Percentiles rank a stretch among this genome's conserved stretches.
Conservation (phyloP, 176 grass and related monocot genomes). For the Cenchrus americanus region DNA sequence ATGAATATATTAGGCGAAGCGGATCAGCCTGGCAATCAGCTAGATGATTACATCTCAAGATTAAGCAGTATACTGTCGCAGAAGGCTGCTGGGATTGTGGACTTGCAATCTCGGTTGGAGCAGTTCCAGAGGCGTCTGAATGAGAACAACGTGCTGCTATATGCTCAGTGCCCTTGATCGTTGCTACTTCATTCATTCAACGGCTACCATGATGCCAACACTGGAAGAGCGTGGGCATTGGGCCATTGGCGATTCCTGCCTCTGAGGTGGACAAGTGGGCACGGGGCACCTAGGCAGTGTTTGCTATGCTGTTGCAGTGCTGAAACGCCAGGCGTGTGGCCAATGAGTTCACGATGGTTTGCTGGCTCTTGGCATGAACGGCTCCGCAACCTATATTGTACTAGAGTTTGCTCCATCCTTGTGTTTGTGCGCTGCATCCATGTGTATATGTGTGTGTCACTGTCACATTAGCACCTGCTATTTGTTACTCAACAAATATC, state of each 20-base stretch:
- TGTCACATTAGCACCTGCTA: neutral
- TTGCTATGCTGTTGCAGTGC: constrained; percentile 23
- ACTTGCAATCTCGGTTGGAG: constrained; percentile 68
- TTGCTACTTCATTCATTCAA: neutral
- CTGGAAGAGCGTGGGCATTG: constrained; percentile 1
- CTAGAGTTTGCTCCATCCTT: constrained; percentile 27
- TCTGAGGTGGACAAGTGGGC: neutral
- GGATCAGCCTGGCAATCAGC: constrained; percentile 82
- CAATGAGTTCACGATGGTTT: neutral
- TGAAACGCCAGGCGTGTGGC: constrained; percentile 8
- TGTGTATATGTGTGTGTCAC: constrained; percentile 42
- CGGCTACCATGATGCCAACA: neutral
- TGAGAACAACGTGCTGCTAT: constrained; percentile 74
- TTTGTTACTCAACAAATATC: constrained; percentile 41
- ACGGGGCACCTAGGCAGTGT: neutral
- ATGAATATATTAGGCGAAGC: constrained; percentile 81
- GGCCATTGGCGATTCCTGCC: neutral
- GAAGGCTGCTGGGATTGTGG: constrained; percentile 81
- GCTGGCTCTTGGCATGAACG: constrained; percentile 33
- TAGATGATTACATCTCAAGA: constrained; percentile 79
- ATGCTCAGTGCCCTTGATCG: constrained; percentile 55
- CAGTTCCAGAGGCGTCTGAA: constrained; percentile 86
- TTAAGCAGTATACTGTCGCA: constrained; percentile 77
- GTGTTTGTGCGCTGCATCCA: neutral
- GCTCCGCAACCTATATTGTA: constrained; percentile 37